Conservation (phyloP, 495 filamentous ascomycete species). For the Penicillium canariense region DNA sequence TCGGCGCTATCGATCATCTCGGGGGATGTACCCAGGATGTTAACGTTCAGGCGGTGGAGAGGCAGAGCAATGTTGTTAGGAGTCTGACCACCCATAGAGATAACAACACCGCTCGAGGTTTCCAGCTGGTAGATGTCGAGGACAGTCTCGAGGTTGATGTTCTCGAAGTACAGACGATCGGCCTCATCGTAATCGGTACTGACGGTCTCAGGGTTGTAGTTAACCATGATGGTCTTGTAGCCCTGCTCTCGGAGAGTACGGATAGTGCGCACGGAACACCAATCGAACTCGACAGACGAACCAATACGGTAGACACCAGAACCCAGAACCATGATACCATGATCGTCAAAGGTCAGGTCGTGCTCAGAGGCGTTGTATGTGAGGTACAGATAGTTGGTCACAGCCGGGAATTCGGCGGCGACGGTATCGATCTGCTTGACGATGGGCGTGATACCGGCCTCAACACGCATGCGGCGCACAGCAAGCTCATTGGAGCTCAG, state of each 20-base stretch:
- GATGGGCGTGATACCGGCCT: conserved; percentile 79
- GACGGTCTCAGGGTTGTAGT: conserved; percentile 94
- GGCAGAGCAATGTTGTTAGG: conserved; percentile 97
- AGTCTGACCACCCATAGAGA: conserved; percentile 97
- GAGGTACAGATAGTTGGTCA: conserved; percentile 95
- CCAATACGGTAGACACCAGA: conserved; percentile 98
- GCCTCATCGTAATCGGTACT: conserved; percentile 96
- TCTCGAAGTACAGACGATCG: conserved; percentile 94
- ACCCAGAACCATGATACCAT: conserved; percentile 92
- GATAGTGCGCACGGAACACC: conserved; percentile 97
- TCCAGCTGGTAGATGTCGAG: conserved; percentile 95
- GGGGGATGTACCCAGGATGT: conserved; percentile 90
- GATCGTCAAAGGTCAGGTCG: conserved; percentile 80
- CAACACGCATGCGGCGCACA: conserved; percentile 74
- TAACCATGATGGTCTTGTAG: conserved; percentile 98
- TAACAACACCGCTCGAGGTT: conserved; percentile 82
- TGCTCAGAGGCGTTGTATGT: conserved; percentile 92
- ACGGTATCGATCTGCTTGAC: conserved; percentile 99
- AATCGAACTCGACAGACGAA: conserved; percentile 97
- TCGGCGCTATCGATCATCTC: conserved; percentile 99
- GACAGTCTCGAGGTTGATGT: conserved; percentile 91
- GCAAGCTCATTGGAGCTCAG: conserved; percentile 89
- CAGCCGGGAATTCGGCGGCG: conserved; percentile 92
- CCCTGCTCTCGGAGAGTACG: conserved; percentile 85
- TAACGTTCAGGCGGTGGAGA: conserved; percentile 82